Evolutionary conservation across 768 basidiomycete species (phyloP).

Genomic region (Hypsizygus marmoreus): DNA sequence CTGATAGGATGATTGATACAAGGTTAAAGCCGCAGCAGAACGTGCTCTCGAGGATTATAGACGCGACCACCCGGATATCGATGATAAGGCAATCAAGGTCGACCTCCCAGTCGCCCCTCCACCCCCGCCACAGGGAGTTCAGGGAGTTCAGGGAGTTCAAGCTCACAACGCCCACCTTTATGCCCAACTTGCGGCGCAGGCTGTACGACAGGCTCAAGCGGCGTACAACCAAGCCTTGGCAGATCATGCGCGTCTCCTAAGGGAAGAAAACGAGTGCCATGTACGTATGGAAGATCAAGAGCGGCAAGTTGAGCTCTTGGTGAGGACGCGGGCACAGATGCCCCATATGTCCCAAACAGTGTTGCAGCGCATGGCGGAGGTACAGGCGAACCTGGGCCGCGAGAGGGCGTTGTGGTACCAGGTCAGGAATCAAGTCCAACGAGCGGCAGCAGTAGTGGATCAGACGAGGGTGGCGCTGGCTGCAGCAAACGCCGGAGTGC

Average conservation of each 20-base stretch:
- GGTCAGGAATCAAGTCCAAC: background rate
- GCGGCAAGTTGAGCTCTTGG: background rate
- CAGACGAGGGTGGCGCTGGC: background rate
- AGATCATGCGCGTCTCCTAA: background rate
- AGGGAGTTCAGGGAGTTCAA: no score
- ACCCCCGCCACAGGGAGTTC: constrained; percentile 8
- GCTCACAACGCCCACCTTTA: background rate
- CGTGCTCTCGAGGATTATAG: constrained; percentile 65
- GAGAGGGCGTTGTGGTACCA: constrained; percentile 11
- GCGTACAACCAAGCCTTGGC: background rate
- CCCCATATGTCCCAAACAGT: constrained; percentile 1
- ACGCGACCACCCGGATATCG: constrained; percentile 60
- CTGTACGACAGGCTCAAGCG: constrained; percentile 10
- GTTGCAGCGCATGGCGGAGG: background rate
- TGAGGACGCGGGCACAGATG: background rate
- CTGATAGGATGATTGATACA: background rate
- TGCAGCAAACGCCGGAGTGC: background rate
- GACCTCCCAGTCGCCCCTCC: constrained; percentile 55
- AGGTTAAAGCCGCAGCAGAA: constrained; percentile 74
- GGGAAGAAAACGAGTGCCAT: background rate
- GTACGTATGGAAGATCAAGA: background rate
- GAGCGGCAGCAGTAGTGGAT: no score
- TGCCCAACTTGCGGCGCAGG: background rate
- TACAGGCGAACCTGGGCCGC: background rate
- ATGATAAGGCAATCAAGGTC: constrained; percentile 60